Conservation (phyloP, 495 filamentous ascomycete genomes). For the Podospora pseudopauciseta region DNA sequence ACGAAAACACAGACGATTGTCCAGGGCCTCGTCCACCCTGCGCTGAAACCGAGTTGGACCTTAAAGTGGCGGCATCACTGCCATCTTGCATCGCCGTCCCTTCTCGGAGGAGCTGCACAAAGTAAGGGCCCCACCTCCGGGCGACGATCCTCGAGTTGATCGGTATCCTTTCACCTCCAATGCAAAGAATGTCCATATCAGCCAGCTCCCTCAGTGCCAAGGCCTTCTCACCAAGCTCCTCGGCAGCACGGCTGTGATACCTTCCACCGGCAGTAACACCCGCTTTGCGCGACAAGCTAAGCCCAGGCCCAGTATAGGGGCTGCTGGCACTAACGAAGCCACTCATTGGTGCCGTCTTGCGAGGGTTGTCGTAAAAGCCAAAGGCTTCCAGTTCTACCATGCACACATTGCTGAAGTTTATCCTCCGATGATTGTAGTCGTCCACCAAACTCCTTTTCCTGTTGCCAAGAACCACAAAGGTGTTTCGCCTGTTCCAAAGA, state of each 20-base stretch:
- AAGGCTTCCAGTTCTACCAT: slow-evolving; percentile 96
- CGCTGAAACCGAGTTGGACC: slow-evolving; percentile 39
- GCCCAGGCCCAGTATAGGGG: slow-evolving; percentile 49
- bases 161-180: slow-evolving; percentile 85
- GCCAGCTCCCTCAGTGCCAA: slow-evolving; percentile 75
- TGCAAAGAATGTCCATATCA: slow-evolving; percentile 95
- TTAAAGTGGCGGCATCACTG: slow-evolving; percentile 44
- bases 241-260: slow-evolving; percentile 61
- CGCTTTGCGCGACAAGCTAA: slow-evolving; percentile 57
- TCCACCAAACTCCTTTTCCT: slow-evolving; percentile 91
- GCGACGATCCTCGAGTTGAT: slow-evolving; percentile 87
- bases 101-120: slow-evolving; percentile 82
- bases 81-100: slow-evolving; percentile 59
- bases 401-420: slow-evolving; percentile 95
- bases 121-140: slow-evolving; percentile 90
- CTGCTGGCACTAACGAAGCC: slow-evolving; percentile 77
- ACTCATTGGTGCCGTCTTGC: slow-evolving; percentile 69
- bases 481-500: slow-evolving; percentile 86
- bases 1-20: slow-evolving; percentile 54
- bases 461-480: slow-evolving; percentile 92
- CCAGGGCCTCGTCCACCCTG: slow-evolving; percentile 64
- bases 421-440: slow-evolving; percentile 94
- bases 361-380: slow-evolving; percentile 92
- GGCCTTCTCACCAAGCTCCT: slow-evolving; percentile 79
- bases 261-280: slow-evolving; percentile 68